A percentile compares a stretch with the other conserved stretches of the same genome.
Conservation (phyloP, 164 flowering plant species). For the Sextonia rubra region DNA sequence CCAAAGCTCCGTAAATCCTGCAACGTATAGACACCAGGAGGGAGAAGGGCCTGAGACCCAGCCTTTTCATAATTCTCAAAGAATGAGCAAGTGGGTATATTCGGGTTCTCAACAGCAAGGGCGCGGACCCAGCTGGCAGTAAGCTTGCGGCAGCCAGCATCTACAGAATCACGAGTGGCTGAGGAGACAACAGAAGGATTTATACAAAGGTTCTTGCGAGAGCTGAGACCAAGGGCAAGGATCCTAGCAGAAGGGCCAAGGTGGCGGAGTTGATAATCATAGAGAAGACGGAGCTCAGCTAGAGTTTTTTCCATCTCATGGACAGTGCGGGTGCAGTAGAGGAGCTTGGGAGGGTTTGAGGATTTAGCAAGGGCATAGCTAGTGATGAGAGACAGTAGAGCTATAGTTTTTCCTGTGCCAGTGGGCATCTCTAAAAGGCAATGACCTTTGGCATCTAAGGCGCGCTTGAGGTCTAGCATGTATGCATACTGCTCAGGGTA, state of each 20-base stretch:
- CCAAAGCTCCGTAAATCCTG: constrained; percentile 82
- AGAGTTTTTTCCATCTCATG: constrained; percentile 99
- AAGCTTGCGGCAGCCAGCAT: constrained; percentile 78
- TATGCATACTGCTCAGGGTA: constrained; percentile 93
- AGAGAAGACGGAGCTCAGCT: constrained; percentile 71
- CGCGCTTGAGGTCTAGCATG: constrained; percentile 90
- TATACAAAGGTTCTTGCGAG: constrained; percentile 89
- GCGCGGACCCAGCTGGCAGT: constrained; percentile 95
- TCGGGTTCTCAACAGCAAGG: constrained; percentile 58
- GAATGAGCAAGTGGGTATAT: constrained; percentile 55
- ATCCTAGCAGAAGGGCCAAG: constrained; percentile 56
- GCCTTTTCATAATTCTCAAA: constrained; percentile 74
- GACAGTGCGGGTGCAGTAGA: constrained; percentile 99
- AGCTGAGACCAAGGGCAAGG: constrained; percentile 84
- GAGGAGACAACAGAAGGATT: constrained; percentile 64
- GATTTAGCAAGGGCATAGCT: constrained; percentile 70
- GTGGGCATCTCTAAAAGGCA: constrained; percentile 99
- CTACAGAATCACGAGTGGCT: constrained; percentile 85
- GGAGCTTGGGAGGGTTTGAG: constrained; percentile 57
- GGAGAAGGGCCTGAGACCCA: constrained; percentile 55
- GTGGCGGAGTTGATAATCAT: constrained; percentile 49
- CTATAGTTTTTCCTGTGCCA: constrained; percentile 97
- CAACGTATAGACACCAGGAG: constrained; percentile 88
- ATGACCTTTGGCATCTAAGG: constrained; percentile 92
- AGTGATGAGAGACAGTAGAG: constrained; percentile 86